Conservation (phyloP, 768 basidiomycete species). For the Calvatia gigantea region DNA sequence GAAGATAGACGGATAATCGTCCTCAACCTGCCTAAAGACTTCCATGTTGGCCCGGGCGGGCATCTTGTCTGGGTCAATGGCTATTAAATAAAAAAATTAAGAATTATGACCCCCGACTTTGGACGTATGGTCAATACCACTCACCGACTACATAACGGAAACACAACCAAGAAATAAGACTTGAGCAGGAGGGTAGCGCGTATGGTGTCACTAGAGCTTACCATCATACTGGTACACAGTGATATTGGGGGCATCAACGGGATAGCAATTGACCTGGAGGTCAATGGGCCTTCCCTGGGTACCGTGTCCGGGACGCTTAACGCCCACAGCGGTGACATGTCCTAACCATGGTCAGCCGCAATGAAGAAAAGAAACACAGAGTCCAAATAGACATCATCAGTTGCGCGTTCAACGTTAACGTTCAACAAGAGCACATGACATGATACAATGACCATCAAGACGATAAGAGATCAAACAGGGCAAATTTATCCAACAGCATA, state of each 20-base stretch:
- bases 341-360: conserved; percentile 17
- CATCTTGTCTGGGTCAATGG: conserved; percentile 64
- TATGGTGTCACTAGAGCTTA: conserved; percentile 26
- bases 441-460: conserved; percentile 39
- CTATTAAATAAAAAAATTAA: conserved; percentile 28
- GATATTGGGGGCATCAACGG: conserved; percentile 48
- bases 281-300: conserved; percentile 24
- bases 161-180: not conserved
- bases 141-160: conserved; percentile 4
- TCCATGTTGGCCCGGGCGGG: conserved; percentile 67
- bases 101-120: not conserved
- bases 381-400: not conserved
- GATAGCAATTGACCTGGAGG: conserved; percentile 55
- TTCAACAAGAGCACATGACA: conserved; percentile 57
- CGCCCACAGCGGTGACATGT: conserved; percentile 27
- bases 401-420: conserved; percentile 49
- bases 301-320: conserved; percentile 31
- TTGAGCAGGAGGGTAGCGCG: not conserved
- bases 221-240: conserved; percentile 79
- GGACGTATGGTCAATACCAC: not conserved
- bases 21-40: conserved; percentile 60
- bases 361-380: not conserved
- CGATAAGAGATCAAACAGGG: too few relatives aligned
- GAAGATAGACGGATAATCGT: conserved; percentile 58
- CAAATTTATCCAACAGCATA: conserved; percentile 26